phyloP scores from a whole-genome alignment of 1,139 yeast species.

The Zygosaccharomyces pseudobailii region DNA sequence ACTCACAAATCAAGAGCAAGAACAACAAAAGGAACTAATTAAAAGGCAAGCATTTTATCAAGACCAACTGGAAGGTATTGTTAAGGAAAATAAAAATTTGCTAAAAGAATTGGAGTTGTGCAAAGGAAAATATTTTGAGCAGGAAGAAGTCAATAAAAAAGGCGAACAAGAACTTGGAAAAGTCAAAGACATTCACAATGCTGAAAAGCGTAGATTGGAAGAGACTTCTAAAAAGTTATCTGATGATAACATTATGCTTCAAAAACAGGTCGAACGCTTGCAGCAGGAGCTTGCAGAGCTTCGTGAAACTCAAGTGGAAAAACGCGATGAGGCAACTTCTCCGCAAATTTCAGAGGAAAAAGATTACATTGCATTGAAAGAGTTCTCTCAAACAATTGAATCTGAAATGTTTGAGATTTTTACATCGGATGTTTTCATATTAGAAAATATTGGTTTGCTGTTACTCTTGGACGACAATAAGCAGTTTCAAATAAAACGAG shows the following conservation, averaged over 20 bases:
- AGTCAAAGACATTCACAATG: conserved; percentile 54
- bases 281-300: conserved; percentile 1
- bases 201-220: conserved; percentile 48
- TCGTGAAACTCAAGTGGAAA: conserved; percentile 23
- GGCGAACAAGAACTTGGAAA: conserved; percentile 44
- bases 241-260: conserved; percentile 48
- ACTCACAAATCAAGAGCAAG: conserved; percentile 24
- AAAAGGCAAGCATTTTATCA: conserved; percentile 28
- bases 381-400: conserved; percentile 6
- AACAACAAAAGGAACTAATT: conserved; percentile 23
- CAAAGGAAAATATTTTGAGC: conserved; percentile 13
- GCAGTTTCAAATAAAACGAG: conserved; percentile 49
- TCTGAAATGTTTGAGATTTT: conserved; percentile 27
- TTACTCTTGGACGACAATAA: conserved; percentile 33
- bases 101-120: conserved; percentile 23
- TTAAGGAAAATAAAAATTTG: conserved; percentile 32
- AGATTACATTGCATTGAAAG: conserved; percentile 27
- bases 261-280: conserved; percentile 34
- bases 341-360: conserved; percentile 24
- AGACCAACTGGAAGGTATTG: conserved; percentile 28
- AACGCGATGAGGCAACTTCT: not conserved
- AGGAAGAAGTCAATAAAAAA: conserved; percentile 7
- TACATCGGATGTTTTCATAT: conserved; percentile 36
- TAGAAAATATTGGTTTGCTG: conserved; percentile 77
- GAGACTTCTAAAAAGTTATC: conserved; percentile 47